Base-by-base conservation (phyloP, 768 basidiomycete species). In the Austroboletus festivus region DNA sequence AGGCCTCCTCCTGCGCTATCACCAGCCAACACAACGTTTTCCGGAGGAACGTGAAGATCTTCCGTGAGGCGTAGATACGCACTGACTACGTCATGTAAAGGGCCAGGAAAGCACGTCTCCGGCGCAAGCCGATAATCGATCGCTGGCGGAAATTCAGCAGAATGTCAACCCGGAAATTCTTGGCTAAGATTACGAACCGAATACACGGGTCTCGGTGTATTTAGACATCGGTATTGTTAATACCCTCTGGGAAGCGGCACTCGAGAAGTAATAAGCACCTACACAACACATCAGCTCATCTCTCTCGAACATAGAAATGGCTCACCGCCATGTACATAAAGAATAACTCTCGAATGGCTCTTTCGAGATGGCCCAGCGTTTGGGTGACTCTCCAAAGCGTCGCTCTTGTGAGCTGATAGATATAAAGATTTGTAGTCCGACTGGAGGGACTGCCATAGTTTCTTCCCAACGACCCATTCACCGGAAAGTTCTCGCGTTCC, bases 381-480 rank as follows among this genome's bases (percentile, higher is more conserved):
- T 50, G 51, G 45, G 47, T 48, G 52, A 15, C 53, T 57, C 11
- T 57, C 60, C 41, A 49, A 37, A 19, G 52, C 44, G 18, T 53
- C 46, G 20, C 55, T 49, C 44, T 56, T 61, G 44, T 59, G 53
- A 37, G 48, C 53, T 34, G 57, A 61, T 48, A 41, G 51, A 50
- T 65, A 64, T n/a, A 73, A 63, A 16, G 77, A 73, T 60, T 78
- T 83, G 81, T 89, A 89, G 59, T 94, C 91, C 15, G 77, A 71
- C 60, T 96, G 93, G 55, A 96, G 73, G 23, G 82, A 73, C 54
- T 83, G 83, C 95, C 95, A 99, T 0, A 94, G 81, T 54, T 81
- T 82, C 65, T 87, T 88, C 30, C 91, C 91, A n/a, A 97, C 87
- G 20, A 98, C 85, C 95, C 95, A 99, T 73, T 99, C 95, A 1